Base-by-base conservation (phyloP, 2,329 filamentous ascomycete genomes). In the Venturiaceae sp. region DNA sequence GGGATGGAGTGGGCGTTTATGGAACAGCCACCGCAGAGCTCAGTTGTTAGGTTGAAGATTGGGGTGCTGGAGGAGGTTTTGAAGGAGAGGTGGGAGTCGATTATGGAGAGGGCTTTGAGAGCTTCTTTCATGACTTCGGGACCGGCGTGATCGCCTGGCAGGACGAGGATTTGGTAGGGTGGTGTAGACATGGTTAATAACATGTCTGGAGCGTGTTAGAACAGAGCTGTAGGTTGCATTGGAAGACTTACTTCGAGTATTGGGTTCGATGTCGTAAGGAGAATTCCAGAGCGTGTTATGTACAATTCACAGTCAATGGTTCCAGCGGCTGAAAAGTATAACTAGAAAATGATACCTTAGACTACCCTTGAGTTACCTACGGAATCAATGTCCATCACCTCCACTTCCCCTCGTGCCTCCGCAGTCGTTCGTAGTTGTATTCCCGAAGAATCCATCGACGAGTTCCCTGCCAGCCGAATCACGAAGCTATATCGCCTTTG, bases 41-140 rank as follows among this genome's bases (percentile, higher is more conserved):
- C 70, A 26, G 68, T 68, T 4, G 66, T 71, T 21, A 64, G 67
- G 37, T 67, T 66, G 60, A 67, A 69, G 26, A 62, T 64, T 28
- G 60, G 60, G 28, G 64, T 65, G 1, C 64, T 66, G 13, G 59
- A 58, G 23, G 32, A 23, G 44, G 11, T 9, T 30, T 50, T 50
- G 1, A 30, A 53, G 32, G 30, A 36, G 30, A 37, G 30, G 26
- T 53, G 52, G 14, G 60, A 59, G 59, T 68, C 65, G 33, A 79
- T 64, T 3, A 75, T 68, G 32, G 77, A 71, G 5, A 80, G 71
- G 11, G 79, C 72, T 62, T 75, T 75, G 53, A 77, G 68, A 9
- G 76, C 76, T 64, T 79, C 75, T 4, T 66, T 62, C 55, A 78
- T 72, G 34, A 79, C 71, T 64, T 80, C 90, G 5, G 77, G 76